Evolutionary conservation across 2,329 filamentous ascomycete species (phyloP), one percentile per base, ranked within the genome.

Genomic region (Colletotrichum sp.): DNA sequence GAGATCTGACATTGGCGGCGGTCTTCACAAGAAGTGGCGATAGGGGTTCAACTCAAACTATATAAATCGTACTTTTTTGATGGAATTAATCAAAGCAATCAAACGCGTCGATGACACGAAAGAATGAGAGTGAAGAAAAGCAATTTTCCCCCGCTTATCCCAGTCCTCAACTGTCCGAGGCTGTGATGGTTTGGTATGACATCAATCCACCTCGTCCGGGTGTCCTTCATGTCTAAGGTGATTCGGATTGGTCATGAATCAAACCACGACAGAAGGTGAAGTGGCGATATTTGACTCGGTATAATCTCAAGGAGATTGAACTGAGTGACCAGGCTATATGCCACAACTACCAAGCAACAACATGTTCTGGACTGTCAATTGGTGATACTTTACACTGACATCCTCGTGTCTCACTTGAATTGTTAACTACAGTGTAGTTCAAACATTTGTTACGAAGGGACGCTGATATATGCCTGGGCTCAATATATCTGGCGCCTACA

Each of bases 391-490:
- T 18, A 5, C 39, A 44, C 36, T 44, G 39, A n/a, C 5, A n/a
- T n/a, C 18, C 39, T n/a, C 9, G 39, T 10, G 18, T 49, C 18
- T n/a, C 18, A 49, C 3, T 49, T 49, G 3, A n/a, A n/a, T 12
- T 1, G 18, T 49, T 10, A n/a, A n/a, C 8, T n/a, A 2, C 2
- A 28, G 26, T 2, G 26, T 28, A 28, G 2, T 44, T 12, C 10
- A n/a, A 5, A n/a, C 39, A 49, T 49, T n/a, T 1, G 9, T 10
- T 49, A 1, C 18, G 39, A 12, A n/a, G 18, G 9, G 9, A n/a
- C 1, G 18, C 9, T 44, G 3, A 0, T 0, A 12, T 6, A n/a
- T n/a, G 39, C 18, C 5, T 0, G 10, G 18, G 8, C 39, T 44
- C 8, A 10, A 6, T n/a, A 49, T 4, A 6, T 12, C 39, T 49